These are phyloP conservation scores for Diospyros kaki DNA, from an alignment of 148 eudicot genomes.

Conservation along the genomic window DNA sequence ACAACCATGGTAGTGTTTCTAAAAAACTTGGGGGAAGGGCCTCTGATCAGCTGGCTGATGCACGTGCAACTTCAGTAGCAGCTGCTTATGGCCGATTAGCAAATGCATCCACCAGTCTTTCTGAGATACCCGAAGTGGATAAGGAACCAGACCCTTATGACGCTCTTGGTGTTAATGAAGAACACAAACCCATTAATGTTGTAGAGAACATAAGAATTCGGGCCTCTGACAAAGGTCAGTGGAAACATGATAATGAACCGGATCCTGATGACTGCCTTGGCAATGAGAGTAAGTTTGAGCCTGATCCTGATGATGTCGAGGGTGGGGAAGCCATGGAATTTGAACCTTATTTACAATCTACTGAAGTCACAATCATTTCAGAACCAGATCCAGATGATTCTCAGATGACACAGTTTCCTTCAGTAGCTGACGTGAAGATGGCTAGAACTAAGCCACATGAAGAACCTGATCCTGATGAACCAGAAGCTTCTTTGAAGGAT, in stretches of 20 bases:
- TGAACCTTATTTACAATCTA: conserved; percentile 19
- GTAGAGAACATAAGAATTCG: conserved; percentile 6
- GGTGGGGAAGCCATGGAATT: conserved; percentile 23
- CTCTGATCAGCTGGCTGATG: conserved; percentile 41
- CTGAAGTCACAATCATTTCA: conserved; percentile 2
- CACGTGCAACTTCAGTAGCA: conserved; percentile 72
- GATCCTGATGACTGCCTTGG: conserved; percentile 24
- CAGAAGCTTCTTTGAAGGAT: conserved; percentile 10
- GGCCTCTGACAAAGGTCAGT: conserved; percentile 7
- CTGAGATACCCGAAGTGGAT: conserved; percentile 11
- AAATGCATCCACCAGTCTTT: conserved; percentile 22
- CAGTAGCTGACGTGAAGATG: conserved; percentile 5
- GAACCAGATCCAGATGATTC: conserved; percentile 36
- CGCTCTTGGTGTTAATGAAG: conserved; percentile 11
- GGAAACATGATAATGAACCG: conserved; percentile 21
- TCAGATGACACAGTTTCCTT: conserved; percentile 12
- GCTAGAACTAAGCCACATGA: background rate
- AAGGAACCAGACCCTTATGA: conserved; percentile 29
- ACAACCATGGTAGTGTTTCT: conserved; percentile 29
- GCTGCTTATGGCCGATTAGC: conserved; percentile 77
- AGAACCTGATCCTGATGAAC: conserved; percentile 33
- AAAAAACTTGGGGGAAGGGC: conserved; percentile 69
- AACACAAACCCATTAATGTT: conserved; percentile 21
- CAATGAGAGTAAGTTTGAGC: conserved; percentile 25
- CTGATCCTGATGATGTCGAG: conserved; percentile 39